Evolutionary conservation across 345 rosid genomes (phyloP).

Genomic region (Eucalyptus pauciflora): DNA sequence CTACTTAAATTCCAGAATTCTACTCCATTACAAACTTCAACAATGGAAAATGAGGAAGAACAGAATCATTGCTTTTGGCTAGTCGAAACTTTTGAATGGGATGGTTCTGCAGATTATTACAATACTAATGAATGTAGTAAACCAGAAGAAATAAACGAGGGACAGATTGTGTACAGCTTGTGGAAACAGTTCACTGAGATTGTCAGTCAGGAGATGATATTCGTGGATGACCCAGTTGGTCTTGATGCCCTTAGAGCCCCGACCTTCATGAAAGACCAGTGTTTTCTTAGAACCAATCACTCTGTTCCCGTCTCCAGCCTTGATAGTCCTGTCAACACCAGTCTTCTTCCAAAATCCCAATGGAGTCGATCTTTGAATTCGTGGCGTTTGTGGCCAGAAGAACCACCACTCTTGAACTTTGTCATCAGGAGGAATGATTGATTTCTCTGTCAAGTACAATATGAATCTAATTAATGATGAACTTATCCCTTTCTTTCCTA

Average conservation of each 20-base stretch:
- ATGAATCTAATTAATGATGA: background rate
- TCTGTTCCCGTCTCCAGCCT: background rate
- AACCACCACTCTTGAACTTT: background rate
- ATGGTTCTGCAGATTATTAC: background rate
- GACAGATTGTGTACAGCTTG: background rate
- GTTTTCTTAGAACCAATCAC: background rate
- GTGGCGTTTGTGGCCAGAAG: background rate
- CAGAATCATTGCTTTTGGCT: background rate
- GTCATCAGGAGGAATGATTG: background rate
- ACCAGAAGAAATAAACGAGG: background rate
- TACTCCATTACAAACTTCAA: background rate
- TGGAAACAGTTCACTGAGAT: background rate
- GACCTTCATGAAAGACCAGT: background rate
- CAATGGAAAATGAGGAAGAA: background rate
- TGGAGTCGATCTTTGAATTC: background rate
- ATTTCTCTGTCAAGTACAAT: background rate
- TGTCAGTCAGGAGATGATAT: background rate
- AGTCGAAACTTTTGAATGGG: background rate
- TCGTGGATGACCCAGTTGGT: background rate
- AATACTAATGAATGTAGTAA: no score
- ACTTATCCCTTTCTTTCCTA: background rate
- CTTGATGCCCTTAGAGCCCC: background rate
- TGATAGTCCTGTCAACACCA: background rate
- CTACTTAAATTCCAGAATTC: background rate
- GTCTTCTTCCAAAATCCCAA: background rate